Evolutionary conservation across 2,329 filamentous ascomycete species (phyloP).

Genomic region (Phaeophleospora eucalypticola): DNA sequence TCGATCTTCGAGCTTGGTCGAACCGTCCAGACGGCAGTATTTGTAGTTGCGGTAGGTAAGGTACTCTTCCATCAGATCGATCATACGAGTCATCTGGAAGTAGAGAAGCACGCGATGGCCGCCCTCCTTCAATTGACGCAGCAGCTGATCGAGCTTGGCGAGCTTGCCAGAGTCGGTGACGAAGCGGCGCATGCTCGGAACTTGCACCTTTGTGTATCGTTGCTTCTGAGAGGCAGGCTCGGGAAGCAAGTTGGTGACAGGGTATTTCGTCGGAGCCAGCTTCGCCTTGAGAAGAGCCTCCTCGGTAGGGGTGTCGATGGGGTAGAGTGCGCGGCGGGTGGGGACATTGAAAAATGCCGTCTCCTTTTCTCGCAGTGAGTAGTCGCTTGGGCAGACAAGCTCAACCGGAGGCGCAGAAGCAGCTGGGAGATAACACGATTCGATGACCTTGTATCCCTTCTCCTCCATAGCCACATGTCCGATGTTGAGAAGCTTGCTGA

Average conservation of each 20-base stretch:
- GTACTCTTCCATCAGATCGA: constrained; percentile 98
- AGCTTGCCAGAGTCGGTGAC: constrained; percentile 97
- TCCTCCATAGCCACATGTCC: constrained; percentile 61
- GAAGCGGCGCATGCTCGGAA: constrained; percentile 95
- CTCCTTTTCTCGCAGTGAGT: constrained; percentile 61
- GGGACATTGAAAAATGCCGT: constrained; percentile 72
- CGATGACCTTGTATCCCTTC: constrained; percentile 71
- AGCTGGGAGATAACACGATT: constrained; percentile 73
- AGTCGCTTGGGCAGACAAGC: constrained; percentile 68
- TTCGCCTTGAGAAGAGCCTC: constrained; percentile 69
- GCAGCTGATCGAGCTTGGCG: constrained; percentile 79
- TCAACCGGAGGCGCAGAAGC: constrained; percentile 84
- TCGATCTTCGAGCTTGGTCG: constrained; percentile 93
- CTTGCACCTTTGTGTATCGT: constrained; percentile 83
- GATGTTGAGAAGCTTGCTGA: constrained; percentile 76
- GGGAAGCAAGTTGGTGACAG: constrained; percentile 65
- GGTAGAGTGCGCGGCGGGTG: constrained; percentile 72
- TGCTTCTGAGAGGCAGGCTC: constrained; percentile 74
- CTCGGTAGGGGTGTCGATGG: constrained; percentile 61
- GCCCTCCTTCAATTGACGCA: constrained; percentile 85
- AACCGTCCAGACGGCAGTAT: constrained; percentile 93
- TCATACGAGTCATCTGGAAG: constrained; percentile 99
- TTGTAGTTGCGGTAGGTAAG: constrained; percentile 98
- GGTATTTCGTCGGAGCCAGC: constrained; percentile 61
- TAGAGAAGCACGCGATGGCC: constrained; percentile 92